Base-by-base conservation (phyloP, 108 stramenopile species). In the Stephanodiscus triporus region DNA sequence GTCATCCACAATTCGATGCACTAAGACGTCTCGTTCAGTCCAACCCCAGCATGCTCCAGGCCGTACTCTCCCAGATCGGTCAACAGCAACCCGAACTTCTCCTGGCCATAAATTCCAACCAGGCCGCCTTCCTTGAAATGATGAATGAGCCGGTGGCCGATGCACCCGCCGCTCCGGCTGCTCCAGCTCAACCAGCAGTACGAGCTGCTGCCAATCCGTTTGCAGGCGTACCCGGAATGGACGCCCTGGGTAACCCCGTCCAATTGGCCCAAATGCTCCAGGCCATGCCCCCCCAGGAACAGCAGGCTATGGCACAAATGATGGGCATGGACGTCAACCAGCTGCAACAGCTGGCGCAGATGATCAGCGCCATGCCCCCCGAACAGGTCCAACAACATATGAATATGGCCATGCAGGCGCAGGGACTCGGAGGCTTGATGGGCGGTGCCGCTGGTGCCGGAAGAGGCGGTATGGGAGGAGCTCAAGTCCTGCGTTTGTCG, bases 131-230 rank as follows among this genome's bases (percentile, higher is more conserved):
- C 73, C 84, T 99, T 49, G 72, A 85, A 45, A 93, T 99, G 85
- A 98, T 99, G 97, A 99, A 99, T 75, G 97, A 98, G 73, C 98
- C 98, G 2, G 88, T 99, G 23, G 70, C 70, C 4, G 91, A 94
- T 42, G 79, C 88, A 34, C 54, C 75, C 7, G 38, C 68, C 19
- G 32, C 63, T 17, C 30, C 82, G 7, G 68, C 66, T 13, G 60
- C 86, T 27, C 29, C 75, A 32, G 47, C 84, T 10, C 29, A 84
- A 30, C 32, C 74, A 50, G 65, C 57, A 20, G 76, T 67, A 14
- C 66, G 80, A 30, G 59, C 86, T 34, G 54, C 75, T 19, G 23
- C 76, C 43, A 53, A 85, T 13, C 48, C 80, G 11, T 71, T 87
- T 19, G 70, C 85, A 26, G 89, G 84, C 19, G 78, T 91, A 83